Evolutionary conservation across 139 green algal species (phyloP).

Genomic region (Closterium sp.): DNA sequence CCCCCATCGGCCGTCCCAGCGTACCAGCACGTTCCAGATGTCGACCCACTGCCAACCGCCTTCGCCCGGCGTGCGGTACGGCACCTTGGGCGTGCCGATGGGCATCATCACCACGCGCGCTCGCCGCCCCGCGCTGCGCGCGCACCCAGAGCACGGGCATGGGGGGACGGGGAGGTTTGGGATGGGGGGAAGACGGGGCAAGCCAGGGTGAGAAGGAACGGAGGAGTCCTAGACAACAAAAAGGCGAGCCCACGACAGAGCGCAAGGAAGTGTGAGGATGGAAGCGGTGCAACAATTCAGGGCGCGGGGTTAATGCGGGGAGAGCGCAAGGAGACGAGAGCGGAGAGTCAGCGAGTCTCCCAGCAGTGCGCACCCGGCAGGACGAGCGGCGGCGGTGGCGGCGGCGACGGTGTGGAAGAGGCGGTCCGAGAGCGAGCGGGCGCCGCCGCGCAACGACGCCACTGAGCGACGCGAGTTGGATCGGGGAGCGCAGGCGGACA

Average conservation of each 20-base stretch:
- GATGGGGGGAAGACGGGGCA: no score
- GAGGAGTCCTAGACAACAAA: not conserved
- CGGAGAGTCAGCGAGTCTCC: not conserved
- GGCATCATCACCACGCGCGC: slow-evolving; percentile 69
- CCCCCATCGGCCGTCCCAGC: not conserved
- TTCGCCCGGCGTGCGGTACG: slow-evolving; percentile 76
- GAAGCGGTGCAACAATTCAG: not conserved
- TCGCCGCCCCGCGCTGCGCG: slow-evolving; percentile 4
- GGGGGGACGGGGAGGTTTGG: no score
- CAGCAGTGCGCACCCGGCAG: not conserved
- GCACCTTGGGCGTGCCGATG: slow-evolving; percentile 81
- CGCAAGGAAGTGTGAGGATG: not conserved
- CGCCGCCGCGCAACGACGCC: not conserved
- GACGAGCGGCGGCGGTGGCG: not conserved
- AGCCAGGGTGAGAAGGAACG: no score
- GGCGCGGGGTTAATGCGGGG: no score
- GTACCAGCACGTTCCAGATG: slow-evolving; percentile 88
- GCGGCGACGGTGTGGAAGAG: not conserved
- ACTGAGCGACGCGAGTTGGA: not conserved
- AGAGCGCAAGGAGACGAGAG: not conserved
- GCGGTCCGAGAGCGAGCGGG: not conserved
- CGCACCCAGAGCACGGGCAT: not conserved
- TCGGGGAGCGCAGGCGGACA: not conserved
- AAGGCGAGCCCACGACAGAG: not conserved
- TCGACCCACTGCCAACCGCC: slow-evolving; percentile 85